These are phyloP conservation scores for Berkeleyomyces basicola DNA, from an alignment of 2,329 filamentous ascomycete species.

Conservation along the genomic window DNA sequence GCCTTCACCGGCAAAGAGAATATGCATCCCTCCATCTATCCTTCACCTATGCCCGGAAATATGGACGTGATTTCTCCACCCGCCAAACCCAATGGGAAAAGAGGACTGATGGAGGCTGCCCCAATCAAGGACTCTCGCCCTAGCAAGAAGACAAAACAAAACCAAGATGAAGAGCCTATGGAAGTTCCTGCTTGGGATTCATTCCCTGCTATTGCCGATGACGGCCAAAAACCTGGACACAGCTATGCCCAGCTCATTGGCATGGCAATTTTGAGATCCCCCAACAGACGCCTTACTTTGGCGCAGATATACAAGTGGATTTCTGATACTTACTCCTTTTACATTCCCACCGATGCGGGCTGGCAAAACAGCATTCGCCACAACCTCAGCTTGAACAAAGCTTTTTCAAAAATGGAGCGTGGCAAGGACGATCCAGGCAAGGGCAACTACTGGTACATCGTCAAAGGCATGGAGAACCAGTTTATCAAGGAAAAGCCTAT, in stretches of 20 bases:
- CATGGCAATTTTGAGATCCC: slow-evolving; percentile 86
- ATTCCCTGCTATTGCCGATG: slow-evolving; percentile 70
- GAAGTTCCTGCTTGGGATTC: slow-evolving; percentile 48
- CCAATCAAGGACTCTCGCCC: slow-evolving; percentile 52
- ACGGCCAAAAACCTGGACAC: slow-evolving; percentile 74
- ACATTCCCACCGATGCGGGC: slow-evolving; percentile 66
- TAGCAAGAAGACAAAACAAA: slow-evolving; percentile 51
- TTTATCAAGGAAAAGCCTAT: slow-evolving; percentile 77
- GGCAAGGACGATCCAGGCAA: slow-evolving; percentile 96
- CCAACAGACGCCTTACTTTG: slow-evolving; percentile 67
- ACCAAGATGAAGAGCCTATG: slow-evolving; percentile 18
- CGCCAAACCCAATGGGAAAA: slow-evolving; percentile 19
- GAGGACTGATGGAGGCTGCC: slow-evolving; percentile 54
- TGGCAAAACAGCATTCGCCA: slow-evolving; percentile 99
- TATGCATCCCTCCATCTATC: slow-evolving; percentile 33
- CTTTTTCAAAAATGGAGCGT: slow-evolving; percentile 86
- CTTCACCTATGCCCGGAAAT: slow-evolving; percentile 27
- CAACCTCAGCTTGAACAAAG: slow-evolving; percentile 92
- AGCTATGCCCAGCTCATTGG: slow-evolving; percentile 93
- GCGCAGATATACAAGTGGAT: slow-evolving; percentile 99
- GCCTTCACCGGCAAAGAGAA: slow-evolving; percentile 38
- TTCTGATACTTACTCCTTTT: slow-evolving; percentile 83
- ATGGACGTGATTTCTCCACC: slow-evolving; percentile 29
- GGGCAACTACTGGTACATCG: slow-evolving; percentile 92
- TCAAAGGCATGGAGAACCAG: slow-evolving; percentile 71